Base-by-base conservation (phyloP, 345 rosid genomes). In the Melastoma malabathricum region DNA sequence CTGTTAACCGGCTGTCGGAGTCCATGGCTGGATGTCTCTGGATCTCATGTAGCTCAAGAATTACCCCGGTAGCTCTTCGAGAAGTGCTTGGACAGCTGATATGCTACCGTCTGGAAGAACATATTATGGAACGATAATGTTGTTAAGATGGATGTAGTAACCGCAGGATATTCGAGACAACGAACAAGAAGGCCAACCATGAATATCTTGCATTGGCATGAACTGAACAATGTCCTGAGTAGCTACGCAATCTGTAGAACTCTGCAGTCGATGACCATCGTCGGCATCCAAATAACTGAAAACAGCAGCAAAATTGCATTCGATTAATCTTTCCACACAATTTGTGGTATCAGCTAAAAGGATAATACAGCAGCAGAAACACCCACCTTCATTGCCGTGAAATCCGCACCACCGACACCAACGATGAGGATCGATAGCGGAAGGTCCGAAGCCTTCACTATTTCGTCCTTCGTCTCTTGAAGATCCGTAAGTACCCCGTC, bases 381-480 rank as follows among this genome's bases (percentile, higher is more conserved):
- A 62, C 52, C 59, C 62, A 84, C 97, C 86, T 88, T 94, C 97
- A 89, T 89, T 66, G 85, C 80, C 31, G 47, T 74, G 62, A 85
- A 89, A 55, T 89, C 87, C 7, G 87, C 86, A 50, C 69, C 65
- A 44, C 97, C 95, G 27, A 82, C 89, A 25, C 97, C 97, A 2
- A 82, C 81, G 10, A 85, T 82, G 45, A 89, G 85, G 57, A 85
- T 58, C 48, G 97, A 89, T 47, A 89, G 58, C 9, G 97, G 95
- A 54, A 85, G 95, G 72, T 89, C 93, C 55, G 95, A 89, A 46
- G 89, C 95, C 64, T 60, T 78, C 56, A 89, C 95, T 72, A 89
- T 59, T 53, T 89, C 83, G 61, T 85, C 72, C 59, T 66, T 59
- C 8, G 95, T 82, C 62, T 82, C 93, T 60, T 77, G 65, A 55